Conservation (phyloP, 495 filamentous ascomycete species). For the Peziza echinospora region DNA sequence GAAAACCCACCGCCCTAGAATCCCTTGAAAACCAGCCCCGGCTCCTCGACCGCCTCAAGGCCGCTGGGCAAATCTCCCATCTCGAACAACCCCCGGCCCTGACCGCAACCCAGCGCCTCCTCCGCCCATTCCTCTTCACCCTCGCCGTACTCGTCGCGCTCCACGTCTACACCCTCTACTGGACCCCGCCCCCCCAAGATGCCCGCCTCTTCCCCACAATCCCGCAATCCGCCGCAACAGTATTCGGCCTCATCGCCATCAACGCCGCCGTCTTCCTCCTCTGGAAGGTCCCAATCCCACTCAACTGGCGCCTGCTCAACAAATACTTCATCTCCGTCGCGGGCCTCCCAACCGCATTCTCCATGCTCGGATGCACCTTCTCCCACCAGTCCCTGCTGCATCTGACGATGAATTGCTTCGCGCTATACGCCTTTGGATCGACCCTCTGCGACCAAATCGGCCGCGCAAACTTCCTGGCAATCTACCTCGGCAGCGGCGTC, state of each 20-base stretch:
- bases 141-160: constrained; percentile 12
- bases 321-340: constrained; percentile 53
- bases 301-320: constrained; percentile 50
- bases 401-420: constrained; percentile 42
- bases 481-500: constrained; percentile 49
- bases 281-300: constrained; percentile 43
- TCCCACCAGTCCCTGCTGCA: constrained; percentile 54
- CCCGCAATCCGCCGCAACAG: constrained; percentile 60
- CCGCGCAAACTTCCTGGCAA: constrained; percentile 57
- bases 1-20: too few species aligned
- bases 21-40: too few species aligned
- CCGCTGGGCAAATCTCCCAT: neutral
- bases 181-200: constrained; percentile 6
- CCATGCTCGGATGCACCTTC: constrained; percentile 50
- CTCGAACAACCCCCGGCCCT: neutral
- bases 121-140: constrained; percentile 15
- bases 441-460: constrained; percentile 71
- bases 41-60: neutral
- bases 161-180: constrained; percentile 13
- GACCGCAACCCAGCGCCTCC: constrained; percentile 14
- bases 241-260: constrained; percentile 38
- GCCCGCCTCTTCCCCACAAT: constrained; percentile 41
- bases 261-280: constrained; percentile 40
- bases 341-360: constrained; percentile 40
- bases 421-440: constrained; percentile 33